These are phyloP conservation scores for Fusarium sp. DNA, from an alignment of 2,329 filamentous ascomycete genomes.

Conservation along the genomic window DNA sequence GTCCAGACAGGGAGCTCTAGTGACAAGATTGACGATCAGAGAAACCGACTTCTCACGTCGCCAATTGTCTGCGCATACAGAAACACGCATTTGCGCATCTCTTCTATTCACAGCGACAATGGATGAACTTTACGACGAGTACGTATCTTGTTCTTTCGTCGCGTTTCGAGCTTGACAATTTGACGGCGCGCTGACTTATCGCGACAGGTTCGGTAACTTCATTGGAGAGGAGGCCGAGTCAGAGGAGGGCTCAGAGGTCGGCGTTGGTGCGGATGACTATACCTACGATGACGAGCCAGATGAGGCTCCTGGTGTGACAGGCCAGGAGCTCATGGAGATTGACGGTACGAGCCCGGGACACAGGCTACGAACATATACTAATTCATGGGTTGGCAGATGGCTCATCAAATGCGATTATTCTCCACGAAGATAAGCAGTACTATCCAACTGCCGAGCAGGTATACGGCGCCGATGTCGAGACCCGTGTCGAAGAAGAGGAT, in stretches of 20 bases:
- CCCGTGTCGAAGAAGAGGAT: conserved; percentile 96
- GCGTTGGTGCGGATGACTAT: conserved; percentile 79
- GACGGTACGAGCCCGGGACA: conserved; percentile 67
- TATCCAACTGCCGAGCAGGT: conserved; percentile 98
- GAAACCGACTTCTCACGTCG: conserved; percentile 33
- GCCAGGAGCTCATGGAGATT: conserved; percentile 92
- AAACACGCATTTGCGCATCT: conserved; percentile 23
- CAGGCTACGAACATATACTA: not conserved
- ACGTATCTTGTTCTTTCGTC: conserved; percentile 6
- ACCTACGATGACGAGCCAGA: conserved; percentile 82
- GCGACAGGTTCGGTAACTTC: conserved; percentile 90
- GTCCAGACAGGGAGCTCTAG: conserved; percentile 20
- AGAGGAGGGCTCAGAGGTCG: conserved; percentile 84
- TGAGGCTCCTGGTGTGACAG: conserved; percentile 70
- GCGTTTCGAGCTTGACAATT: conserved; percentile 15
- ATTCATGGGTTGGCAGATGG: conserved; percentile 63
- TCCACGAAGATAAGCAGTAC: conserved; percentile 99
- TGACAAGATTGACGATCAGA: conserved; percentile 37
- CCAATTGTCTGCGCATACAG: conserved; percentile 27
- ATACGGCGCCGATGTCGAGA: conserved; percentile 94
- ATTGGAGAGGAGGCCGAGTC: conserved; percentile 91
- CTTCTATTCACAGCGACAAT: conserved; percentile 57
- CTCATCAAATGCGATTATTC: conserved; percentile 94
- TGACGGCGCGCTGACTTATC: conserved; percentile 35
- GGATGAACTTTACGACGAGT: conserved; percentile 99